phyloP scores from a whole-genome alignment of 2,329 filamentous ascomycete species.

The Trichophyton benhamiae region DNA sequence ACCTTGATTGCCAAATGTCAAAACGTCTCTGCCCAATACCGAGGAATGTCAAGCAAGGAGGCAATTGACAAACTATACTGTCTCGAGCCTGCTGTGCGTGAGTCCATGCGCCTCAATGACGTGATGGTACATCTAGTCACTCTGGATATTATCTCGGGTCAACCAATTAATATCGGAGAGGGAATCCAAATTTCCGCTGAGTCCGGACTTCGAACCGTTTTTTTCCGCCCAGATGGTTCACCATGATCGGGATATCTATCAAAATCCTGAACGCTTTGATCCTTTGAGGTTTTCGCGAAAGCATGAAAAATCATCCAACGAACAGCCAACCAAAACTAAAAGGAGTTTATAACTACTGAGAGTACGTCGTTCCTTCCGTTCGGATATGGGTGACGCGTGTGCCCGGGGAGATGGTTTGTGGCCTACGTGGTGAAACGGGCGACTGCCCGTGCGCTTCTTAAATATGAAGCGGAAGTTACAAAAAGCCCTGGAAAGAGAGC shows the following conservation, averaged over 20 bases:
- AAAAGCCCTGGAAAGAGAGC: not conserved
- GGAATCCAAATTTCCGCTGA: not conserved
- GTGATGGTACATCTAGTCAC: not conserved
- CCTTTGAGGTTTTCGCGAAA: not conserved
- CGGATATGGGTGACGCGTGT: not conserved
- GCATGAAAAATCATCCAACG: not conserved
- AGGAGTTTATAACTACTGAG: not conserved
- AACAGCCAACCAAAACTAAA: not conserved
- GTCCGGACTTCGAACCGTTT: not conserved
- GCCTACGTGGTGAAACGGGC: not conserved
- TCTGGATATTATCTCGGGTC: not conserved
- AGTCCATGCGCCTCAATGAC: not conserved
- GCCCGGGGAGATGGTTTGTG: not conserved
- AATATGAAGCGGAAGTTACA: not conserved
- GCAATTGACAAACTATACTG: not conserved
- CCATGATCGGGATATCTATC: not conserved
- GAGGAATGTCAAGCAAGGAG: not conserved
- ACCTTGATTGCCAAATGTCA: not conserved
- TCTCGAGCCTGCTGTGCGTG: not conserved
- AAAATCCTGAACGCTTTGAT: not conserved
- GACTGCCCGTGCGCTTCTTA: not conserved
- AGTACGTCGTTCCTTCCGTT: not conserved
- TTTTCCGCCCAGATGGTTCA: not conserved
- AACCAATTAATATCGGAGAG: not conserved
- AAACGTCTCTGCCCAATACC: not conserved